Percentiles rank a stretch among this genome's conserved stretches.
These are phyloP conservation scores for Colletotrichum limetticola DNA, from an alignment of 2,329 filamentous ascomycete species.

Conservation along the genomic window DNA sequence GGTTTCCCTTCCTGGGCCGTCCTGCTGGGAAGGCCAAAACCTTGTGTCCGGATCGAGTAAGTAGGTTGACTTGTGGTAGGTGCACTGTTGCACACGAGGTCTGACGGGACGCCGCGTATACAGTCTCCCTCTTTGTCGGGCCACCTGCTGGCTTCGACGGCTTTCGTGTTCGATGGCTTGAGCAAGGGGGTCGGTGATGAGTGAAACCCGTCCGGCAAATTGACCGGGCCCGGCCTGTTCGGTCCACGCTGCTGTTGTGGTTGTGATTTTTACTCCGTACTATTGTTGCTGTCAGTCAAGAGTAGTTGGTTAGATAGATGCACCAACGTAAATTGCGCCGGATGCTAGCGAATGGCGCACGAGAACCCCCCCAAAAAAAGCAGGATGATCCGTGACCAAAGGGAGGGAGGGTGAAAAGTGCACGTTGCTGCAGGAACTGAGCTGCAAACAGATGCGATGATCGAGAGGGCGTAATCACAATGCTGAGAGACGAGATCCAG, in stretches of 20 bases:
- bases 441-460: neutral
- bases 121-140: neutral
- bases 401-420: neutral
- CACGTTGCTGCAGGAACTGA: constrained; percentile 2
- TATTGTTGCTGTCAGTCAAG: neutral
- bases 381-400: neutral
- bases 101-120: neutral
- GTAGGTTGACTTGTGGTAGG: neutral
- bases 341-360: neutral
- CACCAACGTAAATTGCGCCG: neutral
- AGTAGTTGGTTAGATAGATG: neutral
- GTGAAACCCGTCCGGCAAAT: neutral
- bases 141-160: neutral
- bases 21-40: neutral
- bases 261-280: neutral
- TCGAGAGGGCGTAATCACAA: neutral
- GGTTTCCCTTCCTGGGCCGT: neutral
- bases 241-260: neutral
- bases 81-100: neutral
- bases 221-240: neutral
- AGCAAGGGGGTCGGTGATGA: neutral
- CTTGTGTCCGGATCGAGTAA: constrained; percentile 16
- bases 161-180: constrained; percentile 9
- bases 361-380: neutral
- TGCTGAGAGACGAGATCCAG: neutral